A percentile compares a stretch with the other conserved stretches of the same genome.
These are phyloP conservation scores for Pouteria campechiana DNA, from an alignment of 179 eudicot species.

Conservation along the genomic window DNA sequence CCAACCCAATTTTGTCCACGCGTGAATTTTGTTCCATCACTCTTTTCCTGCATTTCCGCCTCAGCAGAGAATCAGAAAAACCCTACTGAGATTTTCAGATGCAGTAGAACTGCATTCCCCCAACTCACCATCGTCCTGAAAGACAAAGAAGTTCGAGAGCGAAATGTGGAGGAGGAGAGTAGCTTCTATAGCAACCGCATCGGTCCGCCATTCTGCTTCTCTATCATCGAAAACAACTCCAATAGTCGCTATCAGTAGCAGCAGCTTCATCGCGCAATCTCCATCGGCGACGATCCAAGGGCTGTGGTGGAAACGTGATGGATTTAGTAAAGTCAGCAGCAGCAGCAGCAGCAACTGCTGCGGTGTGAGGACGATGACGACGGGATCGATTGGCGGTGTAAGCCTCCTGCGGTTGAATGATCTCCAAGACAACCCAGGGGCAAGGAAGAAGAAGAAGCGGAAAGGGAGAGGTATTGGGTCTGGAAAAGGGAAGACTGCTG, in stretches of 20 bases:
- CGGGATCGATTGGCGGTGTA: conserved; percentile 1
- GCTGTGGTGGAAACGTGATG: too few relatives aligned
- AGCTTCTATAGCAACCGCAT: conserved; percentile 13
- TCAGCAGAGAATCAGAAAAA: too few relatives aligned
- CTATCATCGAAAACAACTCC: conserved; percentile 11
- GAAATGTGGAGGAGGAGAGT: conserved; percentile 30
- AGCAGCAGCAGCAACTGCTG: not conserved
- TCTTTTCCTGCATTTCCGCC: too few relatives aligned
- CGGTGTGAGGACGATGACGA: not conserved
- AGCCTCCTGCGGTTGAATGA: conserved; percentile 61
- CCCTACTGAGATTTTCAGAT: too few relatives aligned
- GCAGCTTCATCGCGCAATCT: not conserved
- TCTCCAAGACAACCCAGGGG: conserved; percentile 75
- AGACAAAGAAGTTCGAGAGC: too few relatives aligned
- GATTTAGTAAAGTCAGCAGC: too few relatives aligned
- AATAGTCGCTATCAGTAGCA: not conserved
- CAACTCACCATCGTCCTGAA: too few relatives aligned
- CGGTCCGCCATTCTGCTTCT: conserved; percentile 6
- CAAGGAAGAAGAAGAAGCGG: conserved; percentile 78
- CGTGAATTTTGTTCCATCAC: too few relatives aligned
- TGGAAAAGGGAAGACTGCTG: conserved; percentile 93
- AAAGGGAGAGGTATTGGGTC: conserved; percentile 98
- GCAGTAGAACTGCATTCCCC: too few relatives aligned
- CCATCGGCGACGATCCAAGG: not conserved
- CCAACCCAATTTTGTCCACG: too few relatives aligned